Evolutionary conservation across 495 filamentous ascomycete genomes (phyloP).

Genomic region (Neurospora tetrasperma): DNA sequence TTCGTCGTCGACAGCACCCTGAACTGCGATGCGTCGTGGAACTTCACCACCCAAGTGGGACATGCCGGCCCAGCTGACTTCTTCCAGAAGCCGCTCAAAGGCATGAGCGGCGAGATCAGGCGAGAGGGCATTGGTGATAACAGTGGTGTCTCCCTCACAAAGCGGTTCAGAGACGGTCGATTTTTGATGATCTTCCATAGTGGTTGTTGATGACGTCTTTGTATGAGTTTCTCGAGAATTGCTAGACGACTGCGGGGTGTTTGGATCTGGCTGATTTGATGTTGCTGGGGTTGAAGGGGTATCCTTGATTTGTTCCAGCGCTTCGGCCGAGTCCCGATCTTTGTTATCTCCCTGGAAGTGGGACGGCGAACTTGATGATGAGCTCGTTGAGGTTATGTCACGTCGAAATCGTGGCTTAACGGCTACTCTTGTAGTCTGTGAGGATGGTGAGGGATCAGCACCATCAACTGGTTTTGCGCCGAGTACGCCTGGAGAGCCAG

Average conservation of each 20-base stretch:
- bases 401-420: not conserved
- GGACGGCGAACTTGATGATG: not conserved
- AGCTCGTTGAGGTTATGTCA: not conserved
- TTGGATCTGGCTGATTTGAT: not conserved
- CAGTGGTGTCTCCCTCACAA: constrained; percentile 69
- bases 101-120: constrained; percentile 39
- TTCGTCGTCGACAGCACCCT: constrained; percentile 60
- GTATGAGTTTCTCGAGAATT: not conserved
- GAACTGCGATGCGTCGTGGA: constrained; percentile 85
- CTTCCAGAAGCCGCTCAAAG: constrained; percentile 61
- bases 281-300: not conserved
- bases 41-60: constrained; percentile 85
- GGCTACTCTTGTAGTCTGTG: not conserved
- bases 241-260: not conserved
- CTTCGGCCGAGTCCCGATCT: not conserved
- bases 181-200: not conserved
- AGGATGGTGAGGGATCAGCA: not conserved
- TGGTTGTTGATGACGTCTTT: not conserved
- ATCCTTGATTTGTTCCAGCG: not conserved
- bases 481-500: not conserved
- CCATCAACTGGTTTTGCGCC: not conserved
- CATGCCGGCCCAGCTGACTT: constrained; percentile 89
- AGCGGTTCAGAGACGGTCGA: constrained; percentile 20
- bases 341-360: not conserved
- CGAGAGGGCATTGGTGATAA: constrained; percentile 59